Base-by-base conservation (phyloP, 2,329 filamentous ascomycete species). In the Venturia effusa region DNA sequence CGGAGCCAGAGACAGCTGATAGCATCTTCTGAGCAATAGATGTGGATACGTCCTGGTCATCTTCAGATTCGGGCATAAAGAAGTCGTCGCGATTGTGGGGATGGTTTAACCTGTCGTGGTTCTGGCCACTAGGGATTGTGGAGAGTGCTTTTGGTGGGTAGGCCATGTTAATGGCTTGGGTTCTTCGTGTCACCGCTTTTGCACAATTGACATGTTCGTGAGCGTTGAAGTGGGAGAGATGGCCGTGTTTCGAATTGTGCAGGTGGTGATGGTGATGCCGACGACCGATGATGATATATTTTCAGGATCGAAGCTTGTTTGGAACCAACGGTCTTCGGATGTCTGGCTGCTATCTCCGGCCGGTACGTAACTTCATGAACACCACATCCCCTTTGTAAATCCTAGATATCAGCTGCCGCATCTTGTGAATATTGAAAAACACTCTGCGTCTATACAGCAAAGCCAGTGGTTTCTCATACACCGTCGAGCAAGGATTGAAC, bases 11-110 rank as follows among this genome's bases (percentile, higher is more conserved):
- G 68, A 93, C 90, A 61, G 94, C 94, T 64, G 93, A 96, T 63
- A 96, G 75, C 94, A 99, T 99, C 79, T 93, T 94, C 78, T 97
- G 93, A 15, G 83, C 77, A 27, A 92, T 83, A 5, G 92, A 64
- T 15, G 24, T 37, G 17, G 32, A 34, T 5, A 62, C 45, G 19
- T 65, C 61, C 6, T 59, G 41, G 43, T 60, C 39, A 40, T 65
- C 39, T 24, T 51, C 61, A 1, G 19, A 24, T 1, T 51, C 61
- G 17, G 61, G 59, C 59, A 43, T 40, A 22, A 40, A 40, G 59
- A 40, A 60, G 4, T 60, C 59, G 34, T 60, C 37, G 34, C 40
- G 59, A 22, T 27, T 27, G 22, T 60, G 34, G 34, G n/a, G 32
- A 17, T 32, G 27, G 4, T 61, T 61, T 74, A 74, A 70, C 72